phyloP scores from a whole-genome alignment of 2,329 filamentous ascomycete species.

The Massarina eburnea region DNA sequence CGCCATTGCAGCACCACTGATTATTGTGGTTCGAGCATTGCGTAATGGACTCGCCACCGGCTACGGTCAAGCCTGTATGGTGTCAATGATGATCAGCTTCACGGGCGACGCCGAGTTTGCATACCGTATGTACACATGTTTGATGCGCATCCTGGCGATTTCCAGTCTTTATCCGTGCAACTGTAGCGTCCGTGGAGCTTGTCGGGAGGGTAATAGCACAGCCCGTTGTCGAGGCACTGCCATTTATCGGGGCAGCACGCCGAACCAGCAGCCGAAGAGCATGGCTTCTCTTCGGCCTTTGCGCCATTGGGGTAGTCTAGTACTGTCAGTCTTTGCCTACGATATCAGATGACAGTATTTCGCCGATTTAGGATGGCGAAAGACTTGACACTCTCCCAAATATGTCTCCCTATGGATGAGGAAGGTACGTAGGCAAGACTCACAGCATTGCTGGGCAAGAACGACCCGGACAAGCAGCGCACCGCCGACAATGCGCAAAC shows the following conservation, averaged over 20 bases:
- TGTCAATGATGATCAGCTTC: background rate
- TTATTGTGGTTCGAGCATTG: slow-evolving; percentile 37
- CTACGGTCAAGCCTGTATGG: slow-evolving; percentile 20
- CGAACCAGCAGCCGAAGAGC: slow-evolving; percentile 34
- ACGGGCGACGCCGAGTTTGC: background rate
- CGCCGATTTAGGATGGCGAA: no score
- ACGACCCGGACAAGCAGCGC: slow-evolving; percentile 18
- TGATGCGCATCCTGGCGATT: slow-evolving; percentile 32
- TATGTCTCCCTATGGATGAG: background rate
- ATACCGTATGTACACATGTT: slow-evolving; percentile 41
- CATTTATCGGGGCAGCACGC: slow-evolving; percentile 41
- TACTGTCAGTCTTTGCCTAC: slow-evolving; percentile 10
- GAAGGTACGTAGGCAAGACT: slow-evolving; percentile 3
- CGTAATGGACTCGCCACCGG: slow-evolving; percentile 34
- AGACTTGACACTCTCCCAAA: no score
- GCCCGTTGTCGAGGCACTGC: slow-evolving; percentile 42
- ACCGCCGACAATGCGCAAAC: slow-evolving; percentile 22
- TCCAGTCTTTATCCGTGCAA: slow-evolving; percentile 40
- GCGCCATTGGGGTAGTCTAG: slow-evolving; percentile 40
- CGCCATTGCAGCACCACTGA: slow-evolving; percentile 41
- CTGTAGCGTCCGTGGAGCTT: slow-evolving; percentile 37
- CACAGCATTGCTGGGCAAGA: slow-evolving; percentile 34
- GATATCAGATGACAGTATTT: background rate
- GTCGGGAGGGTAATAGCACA: slow-evolving; percentile 32
- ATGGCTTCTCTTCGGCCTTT: slow-evolving; percentile 34